Percentiles rank a stretch among this genome's conserved stretches.
phyloP scores from a whole-genome alignment of 1,139 yeast species.

The Saccharomyces pastorianus region DNA sequence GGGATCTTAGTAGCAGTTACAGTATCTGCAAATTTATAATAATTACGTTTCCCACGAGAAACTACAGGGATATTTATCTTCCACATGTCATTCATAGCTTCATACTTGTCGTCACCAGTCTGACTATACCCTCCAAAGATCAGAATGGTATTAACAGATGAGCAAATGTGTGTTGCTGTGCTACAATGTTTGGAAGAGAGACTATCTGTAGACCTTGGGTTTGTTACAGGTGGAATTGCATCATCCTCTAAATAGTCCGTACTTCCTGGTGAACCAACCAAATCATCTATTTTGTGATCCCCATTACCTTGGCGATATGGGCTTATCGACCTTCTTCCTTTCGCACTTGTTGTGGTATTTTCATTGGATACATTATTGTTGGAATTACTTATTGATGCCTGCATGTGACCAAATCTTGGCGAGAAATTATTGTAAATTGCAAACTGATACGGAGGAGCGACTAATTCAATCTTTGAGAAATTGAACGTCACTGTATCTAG shows the following conservation, averaged over 20 bases:
- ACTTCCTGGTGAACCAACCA: background rate
- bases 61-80: slow-evolving; percentile 36
- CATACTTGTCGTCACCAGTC: slow-evolving; percentile 27
- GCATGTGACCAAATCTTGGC: slow-evolving; percentile 42
- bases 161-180: background rate
- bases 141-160: slow-evolving; percentile 23
- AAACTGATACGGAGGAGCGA: slow-evolving; percentile 37
- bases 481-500: slow-evolving; percentile 35
- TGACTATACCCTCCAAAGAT: slow-evolving; percentile 41
- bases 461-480: slow-evolving; percentile 34
- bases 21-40: slow-evolving; percentile 31
- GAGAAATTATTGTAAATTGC: slow-evolving; percentile 34
- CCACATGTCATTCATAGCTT: slow-evolving; percentile 43
- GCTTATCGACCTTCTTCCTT: slow-evolving; percentile 1
- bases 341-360: background rate
- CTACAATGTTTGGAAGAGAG: background rate
- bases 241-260: background rate
- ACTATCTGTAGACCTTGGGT: background rate
- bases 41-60: slow-evolving; percentile 32
- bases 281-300: background rate
- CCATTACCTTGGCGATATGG: background rate
- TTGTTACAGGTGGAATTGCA: background rate
- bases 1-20: slow-evolving; percentile 30
- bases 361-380: background rate
- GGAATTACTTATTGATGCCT: slow-evolving; percentile 24